phyloP scores from a whole-genome alignment of 2,329 filamentous ascomycete species.

The Arthrocladium fulminans region DNA sequence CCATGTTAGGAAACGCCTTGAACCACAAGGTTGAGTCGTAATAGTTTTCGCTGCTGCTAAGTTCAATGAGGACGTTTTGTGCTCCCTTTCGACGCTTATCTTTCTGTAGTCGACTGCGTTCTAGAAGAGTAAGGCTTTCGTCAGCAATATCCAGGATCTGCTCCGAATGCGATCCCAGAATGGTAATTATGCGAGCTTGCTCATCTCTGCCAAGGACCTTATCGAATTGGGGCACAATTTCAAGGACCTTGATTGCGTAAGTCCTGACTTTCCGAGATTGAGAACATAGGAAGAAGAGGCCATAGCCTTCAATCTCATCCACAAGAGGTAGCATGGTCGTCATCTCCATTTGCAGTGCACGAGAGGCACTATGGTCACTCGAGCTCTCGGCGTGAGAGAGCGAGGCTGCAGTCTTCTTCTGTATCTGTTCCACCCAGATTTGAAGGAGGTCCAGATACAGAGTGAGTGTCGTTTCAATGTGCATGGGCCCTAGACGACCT shows the following conservation, averaged over 20 bases:
- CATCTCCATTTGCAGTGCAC: slow-evolving; percentile 70
- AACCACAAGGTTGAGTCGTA: slow-evolving; percentile 96
- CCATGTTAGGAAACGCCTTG: slow-evolving; percentile 93
- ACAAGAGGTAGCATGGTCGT: slow-evolving; percentile 87
- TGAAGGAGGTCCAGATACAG: slow-evolving; percentile 88
- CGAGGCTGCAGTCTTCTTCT: slow-evolving; percentile 69
- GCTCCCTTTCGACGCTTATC: slow-evolving; percentile 77
- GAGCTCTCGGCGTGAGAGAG: slow-evolving; percentile 55
- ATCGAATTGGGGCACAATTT: slow-evolving; percentile 89
- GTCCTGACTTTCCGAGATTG: slow-evolving; percentile 82
- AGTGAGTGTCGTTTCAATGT: slow-evolving; percentile 88
- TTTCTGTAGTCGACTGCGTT: slow-evolving; percentile 82
- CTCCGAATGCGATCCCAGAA: slow-evolving; percentile 81
- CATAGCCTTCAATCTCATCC: slow-evolving; percentile 93
- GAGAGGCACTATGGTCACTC: slow-evolving; percentile 21
- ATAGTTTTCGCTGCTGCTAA: slow-evolving; percentile 89
- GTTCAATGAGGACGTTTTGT: slow-evolving; percentile 78
- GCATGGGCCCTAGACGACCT: slow-evolving; percentile 84
- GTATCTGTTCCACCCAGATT: slow-evolving; percentile 97
- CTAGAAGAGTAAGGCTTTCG: slow-evolving; percentile 81
- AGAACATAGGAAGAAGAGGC: slow-evolving; percentile 92
- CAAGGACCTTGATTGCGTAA: slow-evolving; percentile 85
- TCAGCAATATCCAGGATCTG: slow-evolving; percentile 88
- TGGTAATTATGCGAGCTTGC: slow-evolving; percentile 74
- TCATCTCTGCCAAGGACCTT: slow-evolving; percentile 71